phyloP scores from a whole-genome alignment of 1,284 basidiomycete species.

The Marasmius fiardii region DNA sequence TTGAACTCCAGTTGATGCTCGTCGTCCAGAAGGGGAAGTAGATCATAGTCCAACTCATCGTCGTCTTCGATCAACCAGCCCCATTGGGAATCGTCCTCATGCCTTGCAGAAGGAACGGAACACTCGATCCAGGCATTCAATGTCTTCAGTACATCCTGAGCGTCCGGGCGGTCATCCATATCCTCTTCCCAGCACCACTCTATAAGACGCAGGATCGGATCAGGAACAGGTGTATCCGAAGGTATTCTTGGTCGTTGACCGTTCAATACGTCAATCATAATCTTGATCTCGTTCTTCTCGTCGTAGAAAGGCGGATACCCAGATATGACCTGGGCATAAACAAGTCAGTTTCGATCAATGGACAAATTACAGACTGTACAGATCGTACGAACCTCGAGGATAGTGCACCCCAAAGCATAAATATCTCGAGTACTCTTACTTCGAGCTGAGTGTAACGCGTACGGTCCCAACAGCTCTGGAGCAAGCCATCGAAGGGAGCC shows the following conservation, averaged over 20 bases:
- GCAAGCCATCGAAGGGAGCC: constrained; percentile 1
- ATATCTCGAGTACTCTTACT: not conserved
- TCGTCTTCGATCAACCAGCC: no score
- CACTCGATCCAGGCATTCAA: not conserved
- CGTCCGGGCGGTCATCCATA: not conserved
- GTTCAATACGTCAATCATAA: not conserved
- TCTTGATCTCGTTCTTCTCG: not conserved
- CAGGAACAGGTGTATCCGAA: not conserved
- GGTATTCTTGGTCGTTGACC: not conserved
- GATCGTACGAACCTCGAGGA: not conserved
- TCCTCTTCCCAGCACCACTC: constrained; percentile 1
- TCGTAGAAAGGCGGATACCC: not conserved
- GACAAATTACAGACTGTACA: not conserved
- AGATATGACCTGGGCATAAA: not conserved
- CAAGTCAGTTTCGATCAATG: not conserved
- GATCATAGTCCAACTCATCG: not conserved
- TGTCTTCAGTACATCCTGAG: not conserved
- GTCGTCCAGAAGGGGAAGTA: not conserved
- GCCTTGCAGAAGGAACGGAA: not conserved
- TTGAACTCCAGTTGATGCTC: not conserved
- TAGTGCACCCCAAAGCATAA: constrained; percentile 4
- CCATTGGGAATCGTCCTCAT: no score
- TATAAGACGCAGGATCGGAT: not conserved
- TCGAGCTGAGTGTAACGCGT: not conserved
- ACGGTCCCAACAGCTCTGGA: not conserved